A percentile compares a stretch with the other conserved stretches of the same genome.
Conservation (phyloP, 257 asterid species). For the Apocynum venetum region DNA sequence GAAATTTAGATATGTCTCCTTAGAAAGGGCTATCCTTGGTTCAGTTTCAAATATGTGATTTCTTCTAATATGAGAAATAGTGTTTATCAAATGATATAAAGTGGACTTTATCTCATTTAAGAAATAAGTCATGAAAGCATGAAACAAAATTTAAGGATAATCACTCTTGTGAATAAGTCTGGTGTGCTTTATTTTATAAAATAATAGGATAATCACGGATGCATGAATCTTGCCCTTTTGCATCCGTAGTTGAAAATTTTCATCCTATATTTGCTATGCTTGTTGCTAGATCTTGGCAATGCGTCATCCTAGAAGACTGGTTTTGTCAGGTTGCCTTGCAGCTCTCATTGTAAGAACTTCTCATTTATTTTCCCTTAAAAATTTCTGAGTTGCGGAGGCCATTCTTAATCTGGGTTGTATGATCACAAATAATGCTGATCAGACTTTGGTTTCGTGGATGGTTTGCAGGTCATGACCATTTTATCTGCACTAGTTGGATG, state of each 20-base stretch:
- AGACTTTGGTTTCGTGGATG: conserved; percentile 11
- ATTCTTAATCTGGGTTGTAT: background rate
- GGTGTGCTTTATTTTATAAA: background rate
- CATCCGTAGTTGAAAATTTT: background rate
- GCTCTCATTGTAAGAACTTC: conserved; percentile 71
- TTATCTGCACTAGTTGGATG: conserved; percentile 93
- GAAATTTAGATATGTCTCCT: background rate
- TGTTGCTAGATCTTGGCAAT: conserved; percentile 75
- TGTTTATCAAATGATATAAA: background rate
- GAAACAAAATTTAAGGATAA: too few relatives aligned
- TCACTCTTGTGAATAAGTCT: background rate
- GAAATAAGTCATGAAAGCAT: too few relatives aligned
- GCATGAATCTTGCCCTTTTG: background rate
- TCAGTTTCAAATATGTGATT: background rate
- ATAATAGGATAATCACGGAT: too few relatives aligned
- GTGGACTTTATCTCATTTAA: background rate
- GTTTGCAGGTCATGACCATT: conserved; percentile 81
- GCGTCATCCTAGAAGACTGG: conserved; percentile 96
- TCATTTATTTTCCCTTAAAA: conserved; percentile 1
- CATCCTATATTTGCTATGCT: background rate
- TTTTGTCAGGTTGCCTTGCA: conserved; percentile 87
- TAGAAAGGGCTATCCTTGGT: background rate
- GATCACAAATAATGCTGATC: background rate
- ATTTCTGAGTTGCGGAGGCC: background rate
- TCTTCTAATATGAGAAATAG: background rate